Evolutionary conservation across 768 basidiomycete genomes (phyloP), one percentile per base, ranked within the genome.

Genomic region (Saitozyma sp.): DNA sequence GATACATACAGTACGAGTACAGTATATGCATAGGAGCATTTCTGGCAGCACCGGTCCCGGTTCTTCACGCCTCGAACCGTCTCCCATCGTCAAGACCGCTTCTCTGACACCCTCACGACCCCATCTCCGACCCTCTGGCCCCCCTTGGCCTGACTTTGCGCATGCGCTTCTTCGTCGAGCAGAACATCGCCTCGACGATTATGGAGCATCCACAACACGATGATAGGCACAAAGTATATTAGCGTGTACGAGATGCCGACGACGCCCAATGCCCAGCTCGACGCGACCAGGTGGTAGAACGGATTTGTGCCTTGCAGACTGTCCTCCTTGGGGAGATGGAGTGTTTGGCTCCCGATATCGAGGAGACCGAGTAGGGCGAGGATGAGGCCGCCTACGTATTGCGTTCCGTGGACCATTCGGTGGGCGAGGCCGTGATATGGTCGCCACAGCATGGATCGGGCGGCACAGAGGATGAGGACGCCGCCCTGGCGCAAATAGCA

Each of bases 361-460:
- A 75, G 58, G 6, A 75, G 53, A 9, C 62, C 68, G 17, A 75
- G 52, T 13, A 68, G 43, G 16, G 60, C 49, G 9, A 75, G 48
- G 16, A 46, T 29, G 14, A 70, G 9, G 6, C 70, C 73, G 3
- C 61, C 51, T 5, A 53, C 19, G 16, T 72, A 43, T 42, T 62
- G 59, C 1, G 63, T 52, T 3, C 57, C 59, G 61, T 62, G 60
- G 2, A 67, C 53, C 29, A 71, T 52, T 49, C 60, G 63, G 20
- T 70, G 69, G 5, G 62, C 57, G 1, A 57, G 19, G 8, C 63
- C 57, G 56, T 48, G 13, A 48, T 49, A 63, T 11, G 46, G 57
- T 45, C 69, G 58, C 73, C 71, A 75, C 45, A 72, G 14, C 52
- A 70, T 63, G 19, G 69, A 64, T 6, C 74, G 62, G 37, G 46